Conservation (phyloP, 495 filamentous ascomycete genomes). For the Aspergillus kassunensis region DNA sequence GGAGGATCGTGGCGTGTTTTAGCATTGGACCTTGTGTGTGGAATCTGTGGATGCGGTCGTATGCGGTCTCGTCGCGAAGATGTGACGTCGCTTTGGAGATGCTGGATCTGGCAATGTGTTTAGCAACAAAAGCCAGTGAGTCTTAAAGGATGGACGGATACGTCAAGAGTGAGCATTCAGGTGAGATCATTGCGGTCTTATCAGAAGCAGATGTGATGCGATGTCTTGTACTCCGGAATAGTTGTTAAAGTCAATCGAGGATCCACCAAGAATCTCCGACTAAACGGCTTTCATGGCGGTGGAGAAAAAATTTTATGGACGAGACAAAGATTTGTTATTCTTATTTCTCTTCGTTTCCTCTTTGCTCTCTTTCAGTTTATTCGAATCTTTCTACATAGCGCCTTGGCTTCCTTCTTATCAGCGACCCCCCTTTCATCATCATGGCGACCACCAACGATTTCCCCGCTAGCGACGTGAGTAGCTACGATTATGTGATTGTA, state of each 20-base stretch:
- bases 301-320: conserved; percentile 1
- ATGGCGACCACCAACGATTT: conserved; percentile 61
- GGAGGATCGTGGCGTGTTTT: conserved; percentile 15
- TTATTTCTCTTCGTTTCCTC: background rate
- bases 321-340: background rate
- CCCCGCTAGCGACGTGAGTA: conserved; percentile 54
- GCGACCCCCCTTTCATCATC: conserved; percentile 21
- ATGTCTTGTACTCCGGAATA: too few species aligned
- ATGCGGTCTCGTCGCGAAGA: too few species aligned
- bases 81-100: conserved; percentile 8
- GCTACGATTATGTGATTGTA: conserved; percentile 82
- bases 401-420: conserved; percentile 5
- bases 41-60: background rate
- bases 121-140: too few species aligned
- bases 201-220: too few species aligned
- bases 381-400: conserved; percentile 1
- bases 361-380: conserved; percentile 7
- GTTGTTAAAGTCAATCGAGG: background rate
- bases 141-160: too few species aligned
- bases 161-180: too few species aligned
- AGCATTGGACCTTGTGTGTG: conserved; percentile 11
- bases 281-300: background rate
- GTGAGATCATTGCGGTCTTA: too few species aligned
- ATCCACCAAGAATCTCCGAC: conserved; percentile 9
- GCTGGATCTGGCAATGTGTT: too few species aligned